Conservation (phyloP, 306 rosid genomes). For the Echinosophora koreensis region DNA sequence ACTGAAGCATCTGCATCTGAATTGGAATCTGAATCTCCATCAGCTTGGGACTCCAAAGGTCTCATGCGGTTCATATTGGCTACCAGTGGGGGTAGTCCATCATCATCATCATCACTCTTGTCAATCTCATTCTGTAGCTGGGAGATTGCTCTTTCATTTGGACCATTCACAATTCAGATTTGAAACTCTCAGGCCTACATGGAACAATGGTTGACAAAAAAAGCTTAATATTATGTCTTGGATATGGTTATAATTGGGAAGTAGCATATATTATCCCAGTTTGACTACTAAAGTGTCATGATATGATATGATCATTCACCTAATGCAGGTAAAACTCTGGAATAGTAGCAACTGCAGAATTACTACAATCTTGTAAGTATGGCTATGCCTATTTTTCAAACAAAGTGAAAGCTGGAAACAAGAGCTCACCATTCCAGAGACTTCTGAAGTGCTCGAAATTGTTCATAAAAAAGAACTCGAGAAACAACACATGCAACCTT, state of each 20-base stretch:
- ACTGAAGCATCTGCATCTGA: constrained; percentile 65
- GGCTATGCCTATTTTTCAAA: too few relatives aligned
- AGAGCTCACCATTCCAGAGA: constrained; percentile 70
- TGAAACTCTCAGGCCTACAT: constrained; percentile 83
- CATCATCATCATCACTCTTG: constrained; percentile 62
- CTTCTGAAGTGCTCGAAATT: constrained; percentile 76
- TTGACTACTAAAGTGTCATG: background rate
- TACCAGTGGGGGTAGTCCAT: constrained; percentile 80
- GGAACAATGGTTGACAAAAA: constrained; percentile 32
- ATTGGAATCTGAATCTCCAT: constrained; percentile 58
- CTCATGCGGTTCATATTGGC: constrained; percentile 79
- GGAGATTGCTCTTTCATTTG: constrained; percentile 51
- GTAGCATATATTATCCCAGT: constrained; percentile 11
- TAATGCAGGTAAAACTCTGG: too few relatives aligned
- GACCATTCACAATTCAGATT: constrained; percentile 49
- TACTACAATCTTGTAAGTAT: too few relatives aligned
- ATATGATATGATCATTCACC: background rate
- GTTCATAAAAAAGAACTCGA: constrained; percentile 78
- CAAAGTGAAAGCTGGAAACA: constrained; percentile 13
- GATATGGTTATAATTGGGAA: background rate
- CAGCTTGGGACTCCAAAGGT: constrained; percentile 61
- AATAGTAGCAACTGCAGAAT: too few relatives aligned
- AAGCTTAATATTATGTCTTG: constrained; percentile 1
- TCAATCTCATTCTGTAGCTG: constrained; percentile 56
- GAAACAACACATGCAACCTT: constrained; percentile 89